Conservation (phyloP, 148 eudicot species). For the Pharnaceum exiguum region DNA sequence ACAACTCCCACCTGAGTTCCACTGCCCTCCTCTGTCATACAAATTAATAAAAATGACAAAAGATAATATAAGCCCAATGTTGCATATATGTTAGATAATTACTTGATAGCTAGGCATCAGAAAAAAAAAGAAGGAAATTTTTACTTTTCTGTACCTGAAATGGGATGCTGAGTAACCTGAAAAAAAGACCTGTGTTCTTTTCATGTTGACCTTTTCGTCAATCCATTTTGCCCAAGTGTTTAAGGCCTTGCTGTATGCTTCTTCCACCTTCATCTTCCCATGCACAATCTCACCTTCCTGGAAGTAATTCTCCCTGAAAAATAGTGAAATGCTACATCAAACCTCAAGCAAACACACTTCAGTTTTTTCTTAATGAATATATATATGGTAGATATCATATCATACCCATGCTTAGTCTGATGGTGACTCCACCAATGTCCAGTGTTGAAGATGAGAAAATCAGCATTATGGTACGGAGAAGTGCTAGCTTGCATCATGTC, state of each 20-base stretch:
- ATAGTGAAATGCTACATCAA: not conserved
- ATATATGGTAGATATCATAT: not conserved
- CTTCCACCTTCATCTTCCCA: slow-evolving; percentile 33
- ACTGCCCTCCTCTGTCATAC: slow-evolving; percentile 50
- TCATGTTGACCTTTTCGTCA: slow-evolving; percentile 36
- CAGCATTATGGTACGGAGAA: slow-evolving; percentile 44
- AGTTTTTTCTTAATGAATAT: not conserved
- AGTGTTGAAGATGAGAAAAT: slow-evolving; percentile 60
- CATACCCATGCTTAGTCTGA: slow-evolving; percentile 49
- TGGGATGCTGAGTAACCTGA: slow-evolving; percentile 52
- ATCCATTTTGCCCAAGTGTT: slow-evolving; percentile 64
- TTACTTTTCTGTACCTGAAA: slow-evolving; percentile 35
- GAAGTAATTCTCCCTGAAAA: slow-evolving; percentile 44
- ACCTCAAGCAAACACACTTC: not conserved
- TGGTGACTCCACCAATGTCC: slow-evolving; percentile 80
- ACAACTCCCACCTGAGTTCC: slow-evolving; percentile 63
- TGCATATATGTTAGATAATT: too few species aligned
- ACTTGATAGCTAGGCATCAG: not conserved
- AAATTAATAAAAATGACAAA: not conserved
- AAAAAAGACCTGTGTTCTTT: slow-evolving; percentile 38
- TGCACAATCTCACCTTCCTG: slow-evolving; percentile 55
- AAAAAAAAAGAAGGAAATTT: not conserved
- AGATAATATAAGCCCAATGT: not conserved
- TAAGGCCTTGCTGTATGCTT: slow-evolving; percentile 51
- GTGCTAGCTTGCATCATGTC: slow-evolving; percentile 44